A percentile compares a stretch with the other conserved stretches of the same genome.
Conservation (phyloP, 1,284 basidiomycete species). For the Ganoderma leucocontextum region DNA sequence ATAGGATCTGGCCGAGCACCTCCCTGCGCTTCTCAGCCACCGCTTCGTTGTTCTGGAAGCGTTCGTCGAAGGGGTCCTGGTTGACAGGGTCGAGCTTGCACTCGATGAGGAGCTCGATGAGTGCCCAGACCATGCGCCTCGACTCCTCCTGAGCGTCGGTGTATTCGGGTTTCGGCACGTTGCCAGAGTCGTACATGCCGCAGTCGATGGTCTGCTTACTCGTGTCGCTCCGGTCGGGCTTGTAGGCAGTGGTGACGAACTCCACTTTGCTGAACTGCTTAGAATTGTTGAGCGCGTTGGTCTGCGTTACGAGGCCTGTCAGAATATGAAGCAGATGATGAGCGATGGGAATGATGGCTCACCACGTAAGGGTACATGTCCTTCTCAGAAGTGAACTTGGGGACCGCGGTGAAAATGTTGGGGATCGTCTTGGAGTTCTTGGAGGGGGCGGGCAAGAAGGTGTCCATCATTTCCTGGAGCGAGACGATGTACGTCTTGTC, state of each 20-base stretch:
- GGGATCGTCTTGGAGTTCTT: neutral
- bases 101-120: slow-evolving; percentile 19
- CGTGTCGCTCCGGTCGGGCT: neutral
- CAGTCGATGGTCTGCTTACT: slow-evolving; percentile 7
- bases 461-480: slow-evolving; percentile 2
- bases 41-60: neutral
- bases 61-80: slow-evolving; percentile 13
- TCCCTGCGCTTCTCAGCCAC: neutral
- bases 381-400: neutral
- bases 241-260: slow-evolving; percentile 7
- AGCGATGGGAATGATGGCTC: neutral
- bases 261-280: neutral
- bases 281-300: neutral
- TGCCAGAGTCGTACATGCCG: neutral
- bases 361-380: slow-evolving; percentile 9
- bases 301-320: neutral
- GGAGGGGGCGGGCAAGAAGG: neutral
- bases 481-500: neutral
- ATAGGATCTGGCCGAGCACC: slow-evolving; percentile 15
- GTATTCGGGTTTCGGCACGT: neutral
- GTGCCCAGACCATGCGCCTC: neutral
- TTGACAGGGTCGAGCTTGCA: slow-evolving; percentile 6
- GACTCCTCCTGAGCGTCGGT: neutral
- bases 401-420: neutral
- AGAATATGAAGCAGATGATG: no score